Percentiles rank a stretch among this genome's conserved stretches.
Evolutionary conservation across 2,329 filamentous ascomycete species (phyloP).

Genomic region (Sclerotinia glacialis): DNA sequence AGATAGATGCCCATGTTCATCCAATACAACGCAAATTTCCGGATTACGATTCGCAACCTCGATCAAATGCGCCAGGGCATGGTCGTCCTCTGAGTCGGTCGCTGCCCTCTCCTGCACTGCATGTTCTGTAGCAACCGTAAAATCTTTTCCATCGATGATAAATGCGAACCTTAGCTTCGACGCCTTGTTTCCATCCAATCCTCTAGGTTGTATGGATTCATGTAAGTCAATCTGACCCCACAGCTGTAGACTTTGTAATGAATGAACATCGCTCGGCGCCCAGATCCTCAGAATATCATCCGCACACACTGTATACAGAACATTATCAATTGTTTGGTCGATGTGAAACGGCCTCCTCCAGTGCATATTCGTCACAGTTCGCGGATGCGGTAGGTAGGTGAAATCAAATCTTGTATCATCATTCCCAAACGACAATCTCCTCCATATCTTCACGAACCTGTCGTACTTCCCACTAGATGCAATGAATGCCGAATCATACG

Average conservation of each 20-base stretch:
- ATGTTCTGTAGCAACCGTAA: conserved; percentile 72
- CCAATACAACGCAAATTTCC: conserved; percentile 82
- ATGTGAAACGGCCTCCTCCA: conserved; percentile 79
- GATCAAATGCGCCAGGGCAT: conserved; percentile 79
- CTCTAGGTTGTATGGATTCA: conserved; percentile 57
- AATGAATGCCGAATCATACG: conserved; percentile 83
- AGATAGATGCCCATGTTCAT: conserved; percentile 81
- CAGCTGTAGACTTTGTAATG: conserved; percentile 69
- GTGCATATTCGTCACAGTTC: conserved; percentile 74
- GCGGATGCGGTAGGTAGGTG: conserved; percentile 82
- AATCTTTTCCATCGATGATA: conserved; percentile 77
- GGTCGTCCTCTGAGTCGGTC: conserved; percentile 56
- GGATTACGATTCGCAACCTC: conserved; percentile 81
- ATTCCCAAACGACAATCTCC: conserved; percentile 76
- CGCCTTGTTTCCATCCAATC: conserved; percentile 25
- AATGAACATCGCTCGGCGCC: conserved; percentile 71
- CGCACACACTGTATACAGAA: conserved; percentile 83
- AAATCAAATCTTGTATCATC: conserved; percentile 87
- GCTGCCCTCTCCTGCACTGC: conserved; percentile 59
- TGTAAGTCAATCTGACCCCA: conserved; percentile 79
- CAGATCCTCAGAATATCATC: conserved; percentile 82
- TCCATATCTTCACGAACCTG: conserved; percentile 87
- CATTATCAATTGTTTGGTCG: conserved; percentile 78
- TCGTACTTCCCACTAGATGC: conserved; percentile 78
- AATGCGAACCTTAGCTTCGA: conserved; percentile 64